Conservation (phyloP, 2,329 filamentous ascomycete genomes). For the Sporothrix variecibatus region DNA sequence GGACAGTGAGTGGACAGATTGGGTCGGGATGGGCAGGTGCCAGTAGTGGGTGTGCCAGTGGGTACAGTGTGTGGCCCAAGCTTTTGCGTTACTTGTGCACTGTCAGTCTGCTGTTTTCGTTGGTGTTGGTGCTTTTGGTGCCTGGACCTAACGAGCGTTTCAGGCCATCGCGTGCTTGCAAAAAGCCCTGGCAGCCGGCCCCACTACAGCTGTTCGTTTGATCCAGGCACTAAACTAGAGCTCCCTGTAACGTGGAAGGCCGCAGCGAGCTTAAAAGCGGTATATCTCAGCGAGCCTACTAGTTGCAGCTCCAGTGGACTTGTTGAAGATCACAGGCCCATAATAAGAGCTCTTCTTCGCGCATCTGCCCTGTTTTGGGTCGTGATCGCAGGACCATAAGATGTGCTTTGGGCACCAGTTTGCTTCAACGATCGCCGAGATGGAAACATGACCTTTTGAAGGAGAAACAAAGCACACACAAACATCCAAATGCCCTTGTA, state of each 20-base stretch:
- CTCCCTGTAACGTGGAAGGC: neutral
- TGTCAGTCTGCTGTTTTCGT: neutral
- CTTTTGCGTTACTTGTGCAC: neutral
- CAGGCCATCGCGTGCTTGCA: neutral
- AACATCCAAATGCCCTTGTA: neutral
- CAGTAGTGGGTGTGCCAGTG: neutral
- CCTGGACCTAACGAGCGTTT: neutral
- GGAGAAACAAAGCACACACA: neutral
- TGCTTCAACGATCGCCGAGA: neutral
- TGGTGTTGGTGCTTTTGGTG: neutral
- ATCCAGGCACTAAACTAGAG: constrained; percentile 11
- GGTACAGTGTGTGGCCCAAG: constrained; percentile 11
- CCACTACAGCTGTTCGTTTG: constrained; percentile 13
- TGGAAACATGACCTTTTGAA: neutral
- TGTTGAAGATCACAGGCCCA: neutral
- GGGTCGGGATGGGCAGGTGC: neutral
- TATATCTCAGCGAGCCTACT: neutral
- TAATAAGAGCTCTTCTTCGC: neutral
- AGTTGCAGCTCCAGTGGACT: neutral
- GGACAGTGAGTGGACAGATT: constrained; percentile 5
- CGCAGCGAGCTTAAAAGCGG: neutral
- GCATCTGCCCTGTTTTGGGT: neutral
- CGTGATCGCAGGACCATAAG: neutral
- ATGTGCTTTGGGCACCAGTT: neutral
- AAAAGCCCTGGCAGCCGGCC: neutral